Conservation (phyloP, 345 rosid species). For the Arabidopsis thaliana region DNA sequence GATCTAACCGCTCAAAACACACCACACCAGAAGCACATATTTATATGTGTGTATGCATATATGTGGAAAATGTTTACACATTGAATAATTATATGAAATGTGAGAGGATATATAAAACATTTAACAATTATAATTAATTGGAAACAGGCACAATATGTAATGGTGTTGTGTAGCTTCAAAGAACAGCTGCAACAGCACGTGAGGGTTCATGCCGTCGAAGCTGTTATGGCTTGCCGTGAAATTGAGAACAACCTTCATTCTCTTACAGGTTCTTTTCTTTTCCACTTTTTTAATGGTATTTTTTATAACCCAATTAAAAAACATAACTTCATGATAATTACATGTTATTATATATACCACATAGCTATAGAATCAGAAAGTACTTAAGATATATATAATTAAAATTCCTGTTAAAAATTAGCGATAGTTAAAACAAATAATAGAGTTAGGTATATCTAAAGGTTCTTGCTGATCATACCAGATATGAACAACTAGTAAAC, state of each 20-base stretch:
- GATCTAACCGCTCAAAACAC: slow-evolving; percentile 25
- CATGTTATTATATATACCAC: background rate
- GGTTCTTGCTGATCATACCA: slow-evolving; percentile 29
- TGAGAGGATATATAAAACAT: background rate
- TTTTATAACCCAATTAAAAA: too few species aligned
- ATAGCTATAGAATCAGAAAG: background rate
- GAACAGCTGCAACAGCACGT: slow-evolving; percentile 99
- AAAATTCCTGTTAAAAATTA: background rate
- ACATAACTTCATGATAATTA: background rate
- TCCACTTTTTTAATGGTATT: slow-evolving; percentile 7
- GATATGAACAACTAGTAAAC: slow-evolving; percentile 14
- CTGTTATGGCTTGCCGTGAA: slow-evolving; percentile 99
- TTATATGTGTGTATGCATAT: slow-evolving; percentile 1
- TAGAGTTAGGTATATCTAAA: slow-evolving; percentile 28
- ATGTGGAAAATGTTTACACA: slow-evolving; percentile 5
- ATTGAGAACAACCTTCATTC: slow-evolving; percentile 88
- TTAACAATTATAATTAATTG: background rate
- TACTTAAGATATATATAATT: background rate
- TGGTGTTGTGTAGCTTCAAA: slow-evolving; percentile 90
- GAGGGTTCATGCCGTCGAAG: slow-evolving; percentile 97
- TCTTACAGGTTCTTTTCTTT: slow-evolving; percentile 68
- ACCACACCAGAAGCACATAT: slow-evolving; percentile 20
- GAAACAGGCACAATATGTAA: slow-evolving; percentile 84
- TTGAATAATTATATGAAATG: background rate
- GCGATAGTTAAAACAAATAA: background rate